These are phyloP conservation scores for Candida sanyaensis DNA, from an alignment of 1,139 yeast species.

Conservation along the genomic window DNA sequence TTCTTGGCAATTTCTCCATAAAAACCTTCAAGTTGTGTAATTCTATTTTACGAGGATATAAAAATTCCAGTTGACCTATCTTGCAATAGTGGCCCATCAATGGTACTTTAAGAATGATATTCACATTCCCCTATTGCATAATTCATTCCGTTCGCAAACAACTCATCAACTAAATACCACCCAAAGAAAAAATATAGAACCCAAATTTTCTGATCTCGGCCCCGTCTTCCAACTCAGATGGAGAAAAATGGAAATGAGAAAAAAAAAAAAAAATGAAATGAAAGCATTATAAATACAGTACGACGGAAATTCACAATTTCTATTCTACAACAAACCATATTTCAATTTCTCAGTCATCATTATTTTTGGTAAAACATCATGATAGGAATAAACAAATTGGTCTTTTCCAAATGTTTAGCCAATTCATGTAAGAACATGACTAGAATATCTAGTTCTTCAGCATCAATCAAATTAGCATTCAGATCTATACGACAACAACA, in stretches of 20 bases:
- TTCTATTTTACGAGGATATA: too few relatives aligned
- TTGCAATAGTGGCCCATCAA: too few relatives aligned
- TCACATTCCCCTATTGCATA: background rate
- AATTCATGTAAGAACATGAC: background rate
- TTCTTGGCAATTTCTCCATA: too few relatives aligned
- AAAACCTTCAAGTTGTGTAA: too few relatives aligned
- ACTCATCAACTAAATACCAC: too few relatives aligned
- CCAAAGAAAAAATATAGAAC: background rate
- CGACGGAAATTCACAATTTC: too few relatives aligned
- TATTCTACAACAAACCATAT: too few relatives aligned
- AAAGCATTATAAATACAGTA: too few relatives aligned
- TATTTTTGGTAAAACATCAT: background rate
- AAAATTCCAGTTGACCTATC: too few relatives aligned
- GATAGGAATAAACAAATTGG: slow-evolving; percentile 9
- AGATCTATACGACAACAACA: background rate
- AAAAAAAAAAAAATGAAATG: background rate
- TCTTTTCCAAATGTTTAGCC: background rate
- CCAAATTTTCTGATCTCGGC: background rate
- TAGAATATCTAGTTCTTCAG: background rate
- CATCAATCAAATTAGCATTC: background rate
- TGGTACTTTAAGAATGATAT: too few relatives aligned
- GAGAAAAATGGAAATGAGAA: background rate
- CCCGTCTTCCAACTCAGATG: background rate
- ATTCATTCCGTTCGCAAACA: background rate
- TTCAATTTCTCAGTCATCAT: too few relatives aligned